phyloP scores from a whole-genome alignment of 805 yeast genomes.

The Ogataea neopini region DNA sequence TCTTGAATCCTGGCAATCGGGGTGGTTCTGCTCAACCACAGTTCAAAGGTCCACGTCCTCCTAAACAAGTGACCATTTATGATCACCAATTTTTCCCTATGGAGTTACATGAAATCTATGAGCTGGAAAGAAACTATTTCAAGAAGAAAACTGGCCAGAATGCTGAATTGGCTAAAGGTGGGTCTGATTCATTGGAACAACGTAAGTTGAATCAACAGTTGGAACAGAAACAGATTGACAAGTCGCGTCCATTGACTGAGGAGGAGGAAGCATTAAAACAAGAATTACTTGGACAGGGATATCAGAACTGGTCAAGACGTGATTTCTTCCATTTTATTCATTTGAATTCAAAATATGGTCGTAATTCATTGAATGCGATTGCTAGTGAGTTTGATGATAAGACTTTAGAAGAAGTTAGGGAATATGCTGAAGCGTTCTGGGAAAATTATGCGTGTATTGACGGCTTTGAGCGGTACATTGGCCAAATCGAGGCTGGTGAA shows the following conservation, averaged over 20 bases:
- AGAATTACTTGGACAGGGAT: constrained; percentile 65
- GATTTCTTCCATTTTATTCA: constrained; percentile 84
- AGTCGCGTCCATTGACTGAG: constrained; percentile 78
- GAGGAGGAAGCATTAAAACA: constrained; percentile 71
- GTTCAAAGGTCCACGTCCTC: constrained; percentile 72
- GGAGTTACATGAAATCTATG: constrained; percentile 73
- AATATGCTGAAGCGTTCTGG: constrained; percentile 85
- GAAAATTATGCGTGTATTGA: constrained; percentile 73
- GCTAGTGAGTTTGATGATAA: constrained; percentile 82
- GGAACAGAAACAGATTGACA: constrained; percentile 71
- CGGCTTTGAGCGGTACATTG: constrained; percentile 80
- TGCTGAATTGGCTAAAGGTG: constrained; percentile 63
- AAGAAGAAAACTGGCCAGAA: constrained; percentile 65
- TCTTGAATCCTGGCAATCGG: constrained; percentile 68
- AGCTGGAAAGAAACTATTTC: constrained; percentile 75
- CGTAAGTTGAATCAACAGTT: constrained; percentile 36
- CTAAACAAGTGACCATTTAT: constrained; percentile 76
- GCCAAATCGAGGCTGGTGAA: constrained; percentile 86
- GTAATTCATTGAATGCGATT: constrained; percentile 69
- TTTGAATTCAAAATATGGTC: constrained; percentile 75
- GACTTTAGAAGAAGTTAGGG: constrained; percentile 72
- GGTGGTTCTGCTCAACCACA: constrained; percentile 37
- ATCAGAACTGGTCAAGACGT: constrained; percentile 78
- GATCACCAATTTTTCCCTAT: constrained; percentile 91
- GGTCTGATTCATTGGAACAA: constrained; percentile 30